Conservation (phyloP, 139 green algal species). For the Ettlia oleoabundans region DNA sequence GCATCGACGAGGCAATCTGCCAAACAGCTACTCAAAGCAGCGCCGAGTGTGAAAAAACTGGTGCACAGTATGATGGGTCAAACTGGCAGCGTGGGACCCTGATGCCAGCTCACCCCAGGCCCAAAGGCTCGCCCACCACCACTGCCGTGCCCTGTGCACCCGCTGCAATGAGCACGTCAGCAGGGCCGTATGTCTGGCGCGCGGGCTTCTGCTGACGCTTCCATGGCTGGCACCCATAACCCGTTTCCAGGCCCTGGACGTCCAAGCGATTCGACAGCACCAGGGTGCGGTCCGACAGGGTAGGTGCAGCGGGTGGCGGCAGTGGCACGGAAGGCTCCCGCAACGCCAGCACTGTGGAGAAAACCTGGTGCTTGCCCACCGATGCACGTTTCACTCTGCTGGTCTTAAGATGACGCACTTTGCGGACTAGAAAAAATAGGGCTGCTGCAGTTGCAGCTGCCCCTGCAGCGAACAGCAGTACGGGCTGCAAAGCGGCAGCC, state of each 20-base stretch:
- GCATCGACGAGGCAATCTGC: no score
- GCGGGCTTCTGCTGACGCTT: not conserved
- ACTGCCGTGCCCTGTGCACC: conserved; percentile 5
- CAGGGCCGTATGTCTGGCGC: not conserved
- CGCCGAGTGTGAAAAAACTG: no score
- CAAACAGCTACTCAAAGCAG: no score
- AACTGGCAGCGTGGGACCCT: no score
- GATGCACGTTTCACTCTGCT: not conserved
- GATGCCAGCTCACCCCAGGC: conserved; percentile 17
- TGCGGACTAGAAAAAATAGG: not conserved
- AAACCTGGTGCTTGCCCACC: conserved; percentile 14
- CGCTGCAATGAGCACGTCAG: conserved; percentile 8
- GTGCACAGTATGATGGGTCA: no score
- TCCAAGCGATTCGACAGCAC: conserved; percentile 39
- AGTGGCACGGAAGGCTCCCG: conserved; percentile 10
- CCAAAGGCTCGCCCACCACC: conserved; percentile 19
- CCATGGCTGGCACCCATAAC: conserved; percentile 26
- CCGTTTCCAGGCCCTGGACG: conserved; percentile 17
- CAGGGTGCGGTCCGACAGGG: conserved; percentile 17
- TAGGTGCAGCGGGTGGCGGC: not conserved
- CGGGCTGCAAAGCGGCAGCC: not conserved
- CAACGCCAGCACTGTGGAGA: conserved; percentile 3
- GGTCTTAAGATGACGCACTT: not conserved
- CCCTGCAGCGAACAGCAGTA: not conserved
- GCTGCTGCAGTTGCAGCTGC: not conserved